A percentile compares a stretch with the other conserved stretches of the same genome.
Conservation (phyloP, 129 eudicot species). For the Lactuca saligna region DNA sequence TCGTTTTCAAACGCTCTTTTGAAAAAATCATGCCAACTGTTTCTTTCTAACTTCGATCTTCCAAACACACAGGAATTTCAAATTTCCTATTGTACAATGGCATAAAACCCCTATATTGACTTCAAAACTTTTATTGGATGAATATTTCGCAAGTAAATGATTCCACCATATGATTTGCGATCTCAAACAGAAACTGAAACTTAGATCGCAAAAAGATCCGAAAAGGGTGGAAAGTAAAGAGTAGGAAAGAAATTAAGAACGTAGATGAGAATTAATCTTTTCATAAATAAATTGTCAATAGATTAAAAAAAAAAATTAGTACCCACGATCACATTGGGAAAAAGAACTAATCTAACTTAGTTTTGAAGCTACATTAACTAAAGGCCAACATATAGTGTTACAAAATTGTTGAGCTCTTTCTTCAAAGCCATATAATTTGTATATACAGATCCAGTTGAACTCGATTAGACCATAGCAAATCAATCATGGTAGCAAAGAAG, state of each 20-base stretch:
- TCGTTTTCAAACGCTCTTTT: no score
- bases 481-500: slow-evolving; percentile 94
- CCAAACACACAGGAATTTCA: neutral
- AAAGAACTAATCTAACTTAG: slow-evolving; percentile 24
- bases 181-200: slow-evolving; percentile 1
- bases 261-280: no score
- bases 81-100: neutral
- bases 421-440: slow-evolving; percentile 22
- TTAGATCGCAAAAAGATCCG: neutral
- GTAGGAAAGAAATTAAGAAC: slow-evolving; percentile 1
- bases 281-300: slow-evolving; percentile 8
- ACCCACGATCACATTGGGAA: slow-evolving; percentile 19
- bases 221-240: neutral
- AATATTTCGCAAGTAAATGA: no score
- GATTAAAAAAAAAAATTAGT: slow-evolving; percentile 11
- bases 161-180: neutral
- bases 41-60: neutral
- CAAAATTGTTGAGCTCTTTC: slow-evolving; percentile 40
- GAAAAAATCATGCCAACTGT: neutral
- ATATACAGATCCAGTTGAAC: slow-evolving; percentile 30
- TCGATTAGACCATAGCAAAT: neutral
- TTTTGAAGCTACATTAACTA: slow-evolving; percentile 19
- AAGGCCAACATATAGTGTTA: slow-evolving; percentile 28
- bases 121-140: neutral
- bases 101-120: neutral